Conservation (phyloP, 257 asterid genomes). For the Solanum paucissectum region DNA sequence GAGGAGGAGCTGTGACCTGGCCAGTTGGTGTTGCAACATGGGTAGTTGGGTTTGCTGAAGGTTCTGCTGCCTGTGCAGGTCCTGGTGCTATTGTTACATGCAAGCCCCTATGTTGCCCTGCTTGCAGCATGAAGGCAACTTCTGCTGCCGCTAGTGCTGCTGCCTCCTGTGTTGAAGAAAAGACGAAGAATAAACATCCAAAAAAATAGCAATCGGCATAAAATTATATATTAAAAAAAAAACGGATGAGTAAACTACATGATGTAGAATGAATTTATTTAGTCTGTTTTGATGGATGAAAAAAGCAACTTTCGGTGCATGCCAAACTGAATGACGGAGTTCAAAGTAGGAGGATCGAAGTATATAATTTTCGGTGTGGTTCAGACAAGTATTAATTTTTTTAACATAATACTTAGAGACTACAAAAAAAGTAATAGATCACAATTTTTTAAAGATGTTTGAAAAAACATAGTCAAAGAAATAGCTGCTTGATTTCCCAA, state of each 20-base stretch:
- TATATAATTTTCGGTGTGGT: background rate
- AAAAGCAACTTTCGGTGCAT: background rate
- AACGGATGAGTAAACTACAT: background rate
- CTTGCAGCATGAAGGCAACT: slow-evolving; percentile 37
- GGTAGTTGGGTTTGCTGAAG: background rate
- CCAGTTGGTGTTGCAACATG: background rate
- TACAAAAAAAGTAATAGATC: background rate
- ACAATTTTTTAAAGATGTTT: background rate
- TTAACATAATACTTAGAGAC: background rate
- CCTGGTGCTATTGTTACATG: slow-evolving; percentile 27
- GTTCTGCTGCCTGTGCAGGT: slow-evolving; percentile 16
- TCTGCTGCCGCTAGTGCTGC: slow-evolving; percentile 35
- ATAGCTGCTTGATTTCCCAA: background rate
- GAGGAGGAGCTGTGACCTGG: background rate
- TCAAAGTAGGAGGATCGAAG: background rate
- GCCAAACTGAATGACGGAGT: background rate
- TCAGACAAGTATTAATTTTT: background rate
- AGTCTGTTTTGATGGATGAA: background rate
- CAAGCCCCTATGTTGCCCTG: slow-evolving; percentile 37
- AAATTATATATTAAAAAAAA: background rate
- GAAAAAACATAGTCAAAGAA: background rate
- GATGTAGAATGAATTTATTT: background rate
- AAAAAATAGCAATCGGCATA: background rate
- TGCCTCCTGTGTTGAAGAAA: slow-evolving; percentile 24
- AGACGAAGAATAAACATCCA: background rate